Evolutionary conservation across 2,329 filamentous ascomycete species (phyloP), one percentile per base, ranked within the genome.

Genomic region (Tolypocladium tropicale): DNA sequence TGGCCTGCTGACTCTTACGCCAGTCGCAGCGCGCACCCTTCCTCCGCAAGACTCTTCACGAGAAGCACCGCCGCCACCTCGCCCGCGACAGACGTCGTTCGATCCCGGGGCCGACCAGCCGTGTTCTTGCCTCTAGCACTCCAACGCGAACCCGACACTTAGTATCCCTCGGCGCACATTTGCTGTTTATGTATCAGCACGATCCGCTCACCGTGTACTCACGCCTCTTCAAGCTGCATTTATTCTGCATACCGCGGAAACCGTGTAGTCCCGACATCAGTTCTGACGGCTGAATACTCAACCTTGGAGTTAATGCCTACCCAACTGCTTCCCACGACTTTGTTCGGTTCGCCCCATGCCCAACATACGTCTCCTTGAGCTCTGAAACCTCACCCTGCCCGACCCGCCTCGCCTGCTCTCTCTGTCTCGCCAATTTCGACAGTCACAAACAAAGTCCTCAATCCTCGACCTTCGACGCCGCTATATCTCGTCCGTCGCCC

Each of bases 111-210:
- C 25, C 23, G 25, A 48, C 25, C 43, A 10, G 48, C 50, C 54
- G 21, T 23, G 0, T 11, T 25, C 50, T 41, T 34, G 11, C 50
- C 41, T 53, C 53, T 43, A 30, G 21, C 41, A 30, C 25, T 36
- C 33, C 48, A 54, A 43, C 33, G 30, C 53, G 55, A 54, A 57
- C 59, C 61, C 62, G 61, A 64, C 67, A 68, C 64, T 63, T 69
- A 70, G 64, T 55, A 63, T 59, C 62, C 57, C 57, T 63, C 62
- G 61, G 61, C 57, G 61, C 65, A 72, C 67, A 68, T 70, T 50
- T 70, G 69, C 72, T 88, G 90, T 95, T 89, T 95, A 95, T 95
- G 91, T 95, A 95, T 96, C 91, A 91, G 90, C 88, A 90, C 89
- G 88, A 88, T 85, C 74, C 81, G 71, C 83, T 83, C 84, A 84